Percentiles rank a stretch among this genome's conserved stretches.
These are phyloP conservation scores for Neophaeococcomyces mojaviensis DNA, from an alignment of 2,329 filamentous ascomycete genomes.

Conservation along the genomic window DNA sequence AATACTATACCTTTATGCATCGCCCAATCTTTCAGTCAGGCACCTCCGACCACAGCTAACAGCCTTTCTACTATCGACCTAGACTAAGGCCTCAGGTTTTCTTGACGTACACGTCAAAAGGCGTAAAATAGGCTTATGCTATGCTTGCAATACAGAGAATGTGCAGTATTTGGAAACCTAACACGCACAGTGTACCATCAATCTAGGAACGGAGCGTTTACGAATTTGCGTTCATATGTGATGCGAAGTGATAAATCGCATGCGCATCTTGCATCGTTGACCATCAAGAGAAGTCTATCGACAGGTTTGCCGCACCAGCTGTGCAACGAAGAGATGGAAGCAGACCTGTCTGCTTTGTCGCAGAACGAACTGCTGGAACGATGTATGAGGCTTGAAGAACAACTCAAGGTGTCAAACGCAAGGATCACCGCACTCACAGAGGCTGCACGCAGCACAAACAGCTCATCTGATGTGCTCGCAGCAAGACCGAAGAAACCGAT, in stretches of 20 bases:
- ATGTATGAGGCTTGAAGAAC: conserved; percentile 5
- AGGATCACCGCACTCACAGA: background rate
- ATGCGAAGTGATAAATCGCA: conserved; percentile 1
- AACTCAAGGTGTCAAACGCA: background rate
- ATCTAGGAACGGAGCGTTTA: background rate
- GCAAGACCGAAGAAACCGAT: conserved; percentile 34
- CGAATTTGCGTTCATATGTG: background rate
- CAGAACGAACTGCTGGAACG: conserved; percentile 2
- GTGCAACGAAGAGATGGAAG: background rate
- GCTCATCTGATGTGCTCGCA: conserved; percentile 23
- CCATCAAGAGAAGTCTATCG: background rate
- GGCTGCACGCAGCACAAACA: conserved; percentile 17
- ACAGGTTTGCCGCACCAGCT: background rate
- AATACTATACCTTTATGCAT: too few species aligned
- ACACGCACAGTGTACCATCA: too few species aligned
- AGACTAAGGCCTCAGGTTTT: too few species aligned
- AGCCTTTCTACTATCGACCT: too few species aligned
- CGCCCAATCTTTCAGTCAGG: too few species aligned
- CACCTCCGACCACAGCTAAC: too few species aligned
- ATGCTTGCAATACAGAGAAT: too few species aligned
- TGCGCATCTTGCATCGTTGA: background rate
- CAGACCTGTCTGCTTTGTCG: conserved; percentile 2
- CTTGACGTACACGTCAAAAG: too few species aligned
- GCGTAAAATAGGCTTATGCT: too few species aligned
- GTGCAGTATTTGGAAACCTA: too few species aligned